Evolutionary conservation across 2,329 filamentous ascomycete genomes (phyloP).

Genomic region (Penicillium sp.): DNA sequence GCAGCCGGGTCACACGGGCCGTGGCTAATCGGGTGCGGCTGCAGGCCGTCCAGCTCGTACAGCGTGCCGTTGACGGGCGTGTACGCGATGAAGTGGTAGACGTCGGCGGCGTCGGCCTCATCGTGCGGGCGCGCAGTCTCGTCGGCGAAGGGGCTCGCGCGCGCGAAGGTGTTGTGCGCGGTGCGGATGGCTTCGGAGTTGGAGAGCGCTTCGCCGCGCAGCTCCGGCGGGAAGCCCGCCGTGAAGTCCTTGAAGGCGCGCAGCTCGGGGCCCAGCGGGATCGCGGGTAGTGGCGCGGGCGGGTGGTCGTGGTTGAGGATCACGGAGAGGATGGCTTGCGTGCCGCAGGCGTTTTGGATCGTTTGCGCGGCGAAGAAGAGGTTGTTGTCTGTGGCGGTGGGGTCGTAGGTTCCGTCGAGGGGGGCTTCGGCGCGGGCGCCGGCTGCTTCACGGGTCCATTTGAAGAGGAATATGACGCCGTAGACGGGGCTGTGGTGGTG

Average conservation of each 20-base stretch:
- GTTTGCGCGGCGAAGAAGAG: constrained; percentile 96
- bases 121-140: constrained; percentile 73
- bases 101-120: constrained; percentile 69
- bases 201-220: constrained; percentile 67
- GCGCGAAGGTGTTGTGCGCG: constrained; percentile 87
- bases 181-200: constrained; percentile 69
- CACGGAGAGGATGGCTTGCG: constrained; percentile 88
- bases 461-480: constrained; percentile 99
- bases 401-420: constrained; percentile 78
- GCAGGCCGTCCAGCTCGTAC: constrained; percentile 93
- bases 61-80: constrained; percentile 73
- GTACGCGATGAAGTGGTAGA: constrained; percentile 98
- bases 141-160: constrained; percentile 85
- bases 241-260: constrained; percentile 84
- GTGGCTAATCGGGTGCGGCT: constrained; percentile 88
- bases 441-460: constrained; percentile 62
- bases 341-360: constrained; percentile 97
- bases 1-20: constrained; percentile 66
- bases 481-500: constrained; percentile 65
- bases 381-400: constrained; percentile 63
- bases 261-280: constrained; percentile 71
- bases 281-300: constrained; percentile 29
- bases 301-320: constrained; percentile 72
- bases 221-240: constrained; percentile 73
- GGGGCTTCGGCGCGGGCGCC: constrained; percentile 65